Percentiles rank a stretch among this genome's conserved stretches.
Conservation (phyloP, 1,284 basidiomycete genomes). For the Puccinia polysora region DNA sequence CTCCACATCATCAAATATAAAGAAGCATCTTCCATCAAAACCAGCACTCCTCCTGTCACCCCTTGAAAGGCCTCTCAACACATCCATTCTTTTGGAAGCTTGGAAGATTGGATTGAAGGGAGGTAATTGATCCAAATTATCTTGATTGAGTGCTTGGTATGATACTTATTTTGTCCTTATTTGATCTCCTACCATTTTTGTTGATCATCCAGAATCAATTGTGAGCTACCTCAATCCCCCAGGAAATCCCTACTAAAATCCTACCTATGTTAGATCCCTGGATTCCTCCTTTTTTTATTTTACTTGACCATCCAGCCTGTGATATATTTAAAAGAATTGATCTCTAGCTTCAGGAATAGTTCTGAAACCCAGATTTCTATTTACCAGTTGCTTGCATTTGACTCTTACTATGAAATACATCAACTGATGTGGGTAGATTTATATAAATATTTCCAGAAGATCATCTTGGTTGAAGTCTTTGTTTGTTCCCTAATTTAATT, state of each 20-base stretch:
- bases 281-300: neutral
- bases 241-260: slow-evolving; percentile 32
- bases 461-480: slow-evolving; percentile 27
- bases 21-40: too few species aligned
- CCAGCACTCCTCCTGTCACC: too few species aligned
- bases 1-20: too few species aligned
- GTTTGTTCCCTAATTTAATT: slow-evolving; percentile 29
- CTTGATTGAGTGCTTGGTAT: slow-evolving; percentile 8
- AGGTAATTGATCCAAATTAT: slow-evolving; percentile 10
- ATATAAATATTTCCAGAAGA: slow-evolving; percentile 32
- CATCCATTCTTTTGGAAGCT: slow-evolving; percentile 14
- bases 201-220: neutral
- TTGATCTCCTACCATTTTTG: neutral
- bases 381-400: neutral
- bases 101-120: slow-evolving; percentile 26
- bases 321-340: too few species aligned
- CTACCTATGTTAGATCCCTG: slow-evolving; percentile 20
- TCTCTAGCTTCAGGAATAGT: neutral
- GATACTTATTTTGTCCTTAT: neutral
- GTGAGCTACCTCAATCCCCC: neutral
- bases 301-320: neutral
- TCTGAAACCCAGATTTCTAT: neutral
- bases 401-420: neutral
- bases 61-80: too few species aligned
- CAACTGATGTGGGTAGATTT: slow-evolving; percentile 4